Base-by-base conservation (phyloP, 2,329 filamentous ascomycete genomes). In the Fusarium sp. region DNA sequence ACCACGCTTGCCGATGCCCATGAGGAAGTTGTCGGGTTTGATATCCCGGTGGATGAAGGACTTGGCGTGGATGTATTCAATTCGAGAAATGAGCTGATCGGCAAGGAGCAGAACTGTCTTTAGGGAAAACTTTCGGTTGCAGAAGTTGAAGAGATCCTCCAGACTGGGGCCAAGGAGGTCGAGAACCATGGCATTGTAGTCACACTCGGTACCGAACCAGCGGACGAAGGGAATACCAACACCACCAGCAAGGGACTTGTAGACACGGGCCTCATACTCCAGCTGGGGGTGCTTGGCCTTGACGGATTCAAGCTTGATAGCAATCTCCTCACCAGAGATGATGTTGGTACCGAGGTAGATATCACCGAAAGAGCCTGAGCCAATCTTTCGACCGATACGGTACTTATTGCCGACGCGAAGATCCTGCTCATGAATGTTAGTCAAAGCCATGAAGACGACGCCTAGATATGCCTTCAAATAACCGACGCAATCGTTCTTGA, bases 111-210 rank as follows among this genome's bases (percentile, higher is more conserved):
- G 85, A 25, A 99, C 95, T 1, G 95, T 99, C 89, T 99, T 99
- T 69, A 99, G 82, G 11, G 95, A 97, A 83, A 98, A 99, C 78
- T 98, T 98, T 78, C 95, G 91, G 88, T 98, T 98, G 88, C 95
- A 99, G 79, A 98, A 98, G 87, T 99, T 98, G 91, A 99, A 99
- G 31, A 99, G 86, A 76, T 99, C 95, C 80, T 99, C 95, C 78
- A 99, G 81, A 73, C 90, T 95, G 68, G 95, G 95, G 35, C 95
- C 95, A 55, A 99, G 90, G 23, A 99, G 88, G 74, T 99, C 95
- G 67, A 98, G 88, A 48, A 99, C 95, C 95, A 99, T 98, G 77
- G 95, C 95, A 80, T 99, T 98, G 88, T 99, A 98, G 82, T 98
- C 95, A 79, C 94, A 98, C 81, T 99, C 95, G 59, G 94, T 98